These are phyloP conservation scores for Pseudocercospora crystallina DNA, from an alignment of 2,329 filamentous ascomycete species.

Conservation along the genomic window DNA sequence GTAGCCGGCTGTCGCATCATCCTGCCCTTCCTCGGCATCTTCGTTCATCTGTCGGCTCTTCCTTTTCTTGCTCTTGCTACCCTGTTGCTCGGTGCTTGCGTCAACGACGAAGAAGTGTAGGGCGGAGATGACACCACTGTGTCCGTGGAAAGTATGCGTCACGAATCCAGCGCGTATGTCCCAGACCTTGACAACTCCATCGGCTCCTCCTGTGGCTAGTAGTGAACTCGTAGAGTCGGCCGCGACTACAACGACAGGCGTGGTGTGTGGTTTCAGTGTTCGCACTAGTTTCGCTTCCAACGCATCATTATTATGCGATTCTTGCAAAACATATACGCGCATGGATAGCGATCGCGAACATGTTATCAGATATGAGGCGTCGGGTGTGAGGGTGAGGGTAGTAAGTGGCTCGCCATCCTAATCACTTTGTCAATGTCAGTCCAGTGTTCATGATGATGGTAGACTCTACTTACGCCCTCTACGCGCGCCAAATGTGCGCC, in stretches of 20 bases:
- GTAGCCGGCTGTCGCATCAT: conserved; percentile 61
- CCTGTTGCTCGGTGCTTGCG: conserved; percentile 18
- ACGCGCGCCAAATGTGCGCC: conserved; percentile 80
- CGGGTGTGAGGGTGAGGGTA: conserved; percentile 77
- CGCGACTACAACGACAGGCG: conserved; percentile 82
- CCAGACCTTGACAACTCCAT: conserved; percentile 95
- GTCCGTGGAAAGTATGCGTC: conserved; percentile 92
- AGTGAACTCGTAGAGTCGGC: conserved; percentile 86
- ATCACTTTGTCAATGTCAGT: conserved; percentile 42
- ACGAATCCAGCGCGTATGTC: conserved; percentile 86
- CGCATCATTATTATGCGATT: conserved; percentile 55
- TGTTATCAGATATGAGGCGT: conserved; percentile 80
- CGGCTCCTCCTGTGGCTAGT: conserved; percentile 87
- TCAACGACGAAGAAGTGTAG: conserved; percentile 79
- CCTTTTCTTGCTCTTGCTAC: conserved; percentile 41
- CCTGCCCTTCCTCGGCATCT: conserved; percentile 47
- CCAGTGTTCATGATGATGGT: neutral
- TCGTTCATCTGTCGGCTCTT: conserved; percentile 50
- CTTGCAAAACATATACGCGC: conserved; percentile 78
- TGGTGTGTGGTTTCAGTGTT: conserved; percentile 84
- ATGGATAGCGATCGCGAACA: conserved; percentile 96
- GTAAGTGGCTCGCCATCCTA: conserved; percentile 70
- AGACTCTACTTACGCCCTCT: conserved; percentile 68
- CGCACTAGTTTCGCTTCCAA: conserved; percentile 69
- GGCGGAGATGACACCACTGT: conserved; percentile 86